phyloP scores from a whole-genome alignment of 2,329 filamentous ascomycete genomes.

The Aspergillus proliferans region DNA sequence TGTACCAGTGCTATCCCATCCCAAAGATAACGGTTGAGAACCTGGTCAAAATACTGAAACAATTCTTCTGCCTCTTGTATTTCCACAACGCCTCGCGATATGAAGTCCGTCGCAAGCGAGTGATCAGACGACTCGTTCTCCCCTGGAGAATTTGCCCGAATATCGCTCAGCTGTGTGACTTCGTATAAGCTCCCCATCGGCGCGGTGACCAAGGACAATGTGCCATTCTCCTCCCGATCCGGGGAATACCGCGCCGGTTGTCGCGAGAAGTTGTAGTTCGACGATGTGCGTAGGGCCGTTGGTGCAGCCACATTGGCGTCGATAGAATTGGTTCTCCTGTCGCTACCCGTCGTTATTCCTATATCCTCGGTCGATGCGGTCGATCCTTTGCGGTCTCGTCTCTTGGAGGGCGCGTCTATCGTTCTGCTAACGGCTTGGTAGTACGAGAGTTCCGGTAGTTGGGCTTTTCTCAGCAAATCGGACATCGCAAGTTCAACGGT shows the following conservation, averaged over 20 bases:
- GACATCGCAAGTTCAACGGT: constrained; percentile 35
- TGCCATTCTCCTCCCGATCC: constrained; percentile 30
- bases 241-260: constrained; percentile 29
- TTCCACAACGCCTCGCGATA: constrained; percentile 44
- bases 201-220: constrained; percentile 34
- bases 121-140: constrained; percentile 28
- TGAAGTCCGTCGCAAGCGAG: constrained; percentile 42
- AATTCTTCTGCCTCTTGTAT: constrained; percentile 38
- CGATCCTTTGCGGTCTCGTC: constrained; percentile 27
- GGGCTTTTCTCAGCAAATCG: constrained; percentile 31
- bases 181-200: constrained; percentile 47
- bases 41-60: constrained; percentile 35
- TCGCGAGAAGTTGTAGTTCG: constrained; percentile 16
- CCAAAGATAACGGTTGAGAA: constrained; percentile 37
- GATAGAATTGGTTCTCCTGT: constrained; percentile 13
- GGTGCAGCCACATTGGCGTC: constrained; percentile 8
- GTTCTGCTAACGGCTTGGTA: constrained; percentile 28
- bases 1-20: constrained; percentile 43
- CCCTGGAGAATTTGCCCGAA: constrained; percentile 27
- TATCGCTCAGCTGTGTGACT: constrained; percentile 40
- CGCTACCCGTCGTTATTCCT: constrained; percentile 9
- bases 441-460: constrained; percentile 33
- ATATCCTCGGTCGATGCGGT: constrained; percentile 27
- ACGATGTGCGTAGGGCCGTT: constrained; percentile 14
- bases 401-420: constrained; percentile 24